These are phyloP conservation scores for Amanita inopinata DNA, from an alignment of 768 basidiomycete genomes.

Conservation along the genomic window DNA sequence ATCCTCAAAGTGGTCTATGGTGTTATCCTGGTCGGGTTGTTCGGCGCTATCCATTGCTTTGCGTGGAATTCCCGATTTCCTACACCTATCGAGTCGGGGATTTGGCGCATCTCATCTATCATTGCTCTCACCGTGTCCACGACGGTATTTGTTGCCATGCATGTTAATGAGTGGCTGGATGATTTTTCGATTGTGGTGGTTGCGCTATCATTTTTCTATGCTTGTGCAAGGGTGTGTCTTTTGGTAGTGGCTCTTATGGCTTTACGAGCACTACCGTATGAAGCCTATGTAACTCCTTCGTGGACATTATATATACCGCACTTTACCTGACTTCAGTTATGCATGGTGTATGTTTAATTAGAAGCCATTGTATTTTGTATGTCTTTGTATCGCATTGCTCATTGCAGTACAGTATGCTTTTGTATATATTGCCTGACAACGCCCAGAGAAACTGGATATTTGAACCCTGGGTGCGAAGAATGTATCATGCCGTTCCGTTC, in stretches of 20 bases:
- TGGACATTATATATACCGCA: conserved; percentile 2
- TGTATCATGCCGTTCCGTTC: too few relatives aligned
- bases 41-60: background rate
- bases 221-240: background rate
- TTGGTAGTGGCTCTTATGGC: background rate
- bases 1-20: background rate
- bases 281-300: background rate
- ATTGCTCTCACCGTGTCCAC: too few relatives aligned
- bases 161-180: background rate
- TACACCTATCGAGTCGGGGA: background rate
- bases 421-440: too few relatives aligned
- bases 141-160: too few relatives aligned
- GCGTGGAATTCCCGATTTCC: background rate
- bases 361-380: too few relatives aligned
- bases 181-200: background rate
- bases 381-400: too few relatives aligned
- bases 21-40: background rate
- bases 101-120: background rate
- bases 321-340: too few relatives aligned
- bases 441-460: too few relatives aligned
- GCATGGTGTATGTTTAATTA: too few relatives aligned
- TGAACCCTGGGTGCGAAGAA: too few relatives aligned
- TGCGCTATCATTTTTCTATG: background rate
- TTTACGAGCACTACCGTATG: background rate
- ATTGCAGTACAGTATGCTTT: too few relatives aligned